Percentiles rank a stretch among this genome's conserved stretches.
Conservation (phyloP, 2,329 filamentous ascomycete genomes). For the Alternaria solani region DNA sequence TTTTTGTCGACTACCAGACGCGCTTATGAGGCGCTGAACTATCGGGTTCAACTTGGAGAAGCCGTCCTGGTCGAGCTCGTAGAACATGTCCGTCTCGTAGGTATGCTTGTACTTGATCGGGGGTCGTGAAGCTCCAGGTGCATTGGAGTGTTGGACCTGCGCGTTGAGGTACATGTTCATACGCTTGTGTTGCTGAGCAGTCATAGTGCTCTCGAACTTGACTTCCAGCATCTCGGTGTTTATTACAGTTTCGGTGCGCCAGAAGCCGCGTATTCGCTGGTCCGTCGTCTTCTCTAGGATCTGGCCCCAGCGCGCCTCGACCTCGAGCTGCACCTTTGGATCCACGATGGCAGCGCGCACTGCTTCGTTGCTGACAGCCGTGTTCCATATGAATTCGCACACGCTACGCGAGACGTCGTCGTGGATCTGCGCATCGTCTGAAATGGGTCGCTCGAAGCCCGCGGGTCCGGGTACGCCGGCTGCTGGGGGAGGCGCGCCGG, state of each 20-base stretch:
- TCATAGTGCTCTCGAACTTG: conserved; percentile 87
- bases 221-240: conserved; percentile 32
- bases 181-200: conserved; percentile 83
- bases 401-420: conserved; percentile 78
- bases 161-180: conserved; percentile 88
- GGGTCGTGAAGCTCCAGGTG: conserved; percentile 57
- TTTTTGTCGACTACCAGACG: conserved; percentile 31
- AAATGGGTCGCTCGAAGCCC: conserved; percentile 67
- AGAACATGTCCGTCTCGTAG: conserved; percentile 84
- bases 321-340: conserved; percentile 78
- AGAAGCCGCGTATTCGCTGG: conserved; percentile 71
- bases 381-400: conserved; percentile 80
- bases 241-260: conserved; percentile 65
- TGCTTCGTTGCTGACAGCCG: conserved; percentile 73
- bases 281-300: conserved; percentile 75
- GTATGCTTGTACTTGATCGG: conserved; percentile 82
- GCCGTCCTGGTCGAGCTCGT: conserved; percentile 61
- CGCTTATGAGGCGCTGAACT: conserved; percentile 65
- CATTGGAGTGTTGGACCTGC: conserved; percentile 64
- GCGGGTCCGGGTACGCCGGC: conserved; percentile 23
- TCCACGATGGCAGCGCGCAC: conserved; percentile 59
- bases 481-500: conserved; percentile 19
- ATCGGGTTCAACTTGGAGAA: conserved; percentile 55
- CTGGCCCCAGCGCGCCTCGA: conserved; percentile 91
- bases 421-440: conserved; percentile 69